Base-by-base conservation (phyloP, 2,329 filamentous ascomycete genomes). In the Grosmannia huntii region DNA sequence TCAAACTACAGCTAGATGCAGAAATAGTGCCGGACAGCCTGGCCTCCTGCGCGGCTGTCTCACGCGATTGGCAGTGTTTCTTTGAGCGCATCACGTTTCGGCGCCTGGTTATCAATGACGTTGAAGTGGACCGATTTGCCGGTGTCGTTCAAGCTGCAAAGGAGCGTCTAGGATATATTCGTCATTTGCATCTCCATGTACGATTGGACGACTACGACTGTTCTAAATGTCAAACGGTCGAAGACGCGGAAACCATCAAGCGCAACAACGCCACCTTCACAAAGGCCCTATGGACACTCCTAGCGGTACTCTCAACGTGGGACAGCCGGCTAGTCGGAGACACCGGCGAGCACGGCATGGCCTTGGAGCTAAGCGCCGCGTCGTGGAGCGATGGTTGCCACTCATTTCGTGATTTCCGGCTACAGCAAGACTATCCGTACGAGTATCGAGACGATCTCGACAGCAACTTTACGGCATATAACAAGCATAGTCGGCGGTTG, bases 31-130 rank as follows among this genome's bases (percentile, higher is more conserved):
- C n/a, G n/a, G n/a, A n/a, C n/a, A n/a, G n/a, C n/a, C n/a, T n/a
- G n/a, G n/a, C n/a, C n/a, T n/a, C n/a, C n/a, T n/a, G n/a, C n/a
- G n/a, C n/a, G n/a, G n/a, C n/a, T n/a, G n/a, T n/a, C n/a, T n/a
- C n/a, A n/a, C n/a, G n/a, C n/a, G n/a, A n/a, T n/a, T n/a, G n/a
- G 59, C 56, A 55, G 38, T 48, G 1, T 12, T 58, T 53, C 38
- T 60, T 58, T 25, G 59, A 60, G 52, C 59, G 33, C 25, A 27
- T 21, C 44, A 57, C 51, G 4, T 54, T 55, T 57, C 49, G 27
- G 5, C 27, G 49, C 25, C 49, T 51, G 5, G 25, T 51, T 7
- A 23, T 51, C 25, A 19, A 51, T 28, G 25, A 28, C 25, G 4
- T 10, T 4, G 49, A 51, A 19, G 49, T 51, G 3, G 49, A 51